Evolutionary conservation across 306 rosid species (phyloP).

Genomic region (Fragaria nilgerrensis): DNA sequence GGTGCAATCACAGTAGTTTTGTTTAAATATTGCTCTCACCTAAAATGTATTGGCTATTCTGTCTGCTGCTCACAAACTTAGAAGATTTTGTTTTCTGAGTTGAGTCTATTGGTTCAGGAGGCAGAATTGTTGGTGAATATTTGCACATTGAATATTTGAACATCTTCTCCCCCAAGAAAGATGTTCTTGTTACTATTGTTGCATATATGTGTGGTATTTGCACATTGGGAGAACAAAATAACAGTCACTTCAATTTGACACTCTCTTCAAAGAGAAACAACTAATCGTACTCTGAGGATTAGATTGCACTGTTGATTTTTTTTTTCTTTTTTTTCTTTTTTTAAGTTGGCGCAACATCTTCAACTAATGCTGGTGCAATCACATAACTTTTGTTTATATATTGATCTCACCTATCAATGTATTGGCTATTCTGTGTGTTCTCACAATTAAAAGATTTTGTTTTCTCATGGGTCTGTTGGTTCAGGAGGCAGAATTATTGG

Average conservation of each 20-base stretch:
- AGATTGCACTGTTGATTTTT: no score
- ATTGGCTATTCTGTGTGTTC: background rate
- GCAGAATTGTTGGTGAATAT: constrained; percentile 64
- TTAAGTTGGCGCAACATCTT: background rate
- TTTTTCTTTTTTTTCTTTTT: no score
- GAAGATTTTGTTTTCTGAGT: background rate
- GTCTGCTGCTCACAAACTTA: background rate
- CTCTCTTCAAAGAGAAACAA: no score
- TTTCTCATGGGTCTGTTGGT: constrained; percentile 7
- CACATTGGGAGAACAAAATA: no score
- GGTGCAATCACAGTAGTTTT: background rate
- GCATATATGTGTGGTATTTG: no score
- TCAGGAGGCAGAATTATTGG: constrained; percentile 76
- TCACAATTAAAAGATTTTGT: background rate
- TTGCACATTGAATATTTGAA: background rate
- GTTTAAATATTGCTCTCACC: background rate
- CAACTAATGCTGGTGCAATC: background rate
- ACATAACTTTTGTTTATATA: background rate
- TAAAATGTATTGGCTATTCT: background rate
- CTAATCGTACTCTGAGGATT: no score
- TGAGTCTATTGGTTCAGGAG: constrained; percentile 46
- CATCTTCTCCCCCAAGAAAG: no score
- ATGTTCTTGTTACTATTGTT: no score
- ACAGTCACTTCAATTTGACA: no score
- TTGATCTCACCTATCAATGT: background rate